Evolutionary conservation across 441 rosid species (phyloP), one percentile per base, ranked within the genome.

Genomic region (Croton setiger): DNA sequence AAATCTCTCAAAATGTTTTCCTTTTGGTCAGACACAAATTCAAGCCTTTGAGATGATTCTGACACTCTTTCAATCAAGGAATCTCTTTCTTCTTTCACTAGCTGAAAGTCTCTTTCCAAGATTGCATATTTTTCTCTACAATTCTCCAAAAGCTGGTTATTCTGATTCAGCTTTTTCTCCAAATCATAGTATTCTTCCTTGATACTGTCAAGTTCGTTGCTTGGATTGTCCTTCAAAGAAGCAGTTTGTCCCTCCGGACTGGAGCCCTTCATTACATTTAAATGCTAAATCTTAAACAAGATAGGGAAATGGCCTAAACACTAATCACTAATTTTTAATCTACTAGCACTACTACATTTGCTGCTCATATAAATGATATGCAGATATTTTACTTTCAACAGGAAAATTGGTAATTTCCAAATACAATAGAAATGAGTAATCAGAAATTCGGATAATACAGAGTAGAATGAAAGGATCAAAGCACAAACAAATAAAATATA

Each of bases 21-120:
- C 81, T 85, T 88, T 69, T 82, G 85, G 56, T 72, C 67, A 5
- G 77, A 71, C 51, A 78, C 76, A 70, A 68, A 51, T 39, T 79
- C 73, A 52, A 86, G 71, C 65, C 80, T 87, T 74, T 66, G 78
- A 68, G 85, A 79, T 36, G 88, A 80, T 66, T 80, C 82, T 1
- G 81, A 74, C 47, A 77, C 71, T 67, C 69, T 53, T 71, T 66
- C 74, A 18, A 75, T 72, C 78, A 93, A 75, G 10, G 76, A 67
- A 23, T 87, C 87, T 48, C 84, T 79, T 77, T 93, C 92, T 77
- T 85, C 85, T 70, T 88, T 82, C 76, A 93, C 41, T 9, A 66
- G 51, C 57, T 77, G 82, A 75, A 83, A 78, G 63, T 89, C 87
- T 69, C 75, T 84, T 83, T 86, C 85, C 82, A 89, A 75, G 72